Evolutionary conservation across 164 flowering plant genomes (phyloP), one percentile per base, ranked within the genome.

Genomic region (Umbellularia californica): DNA sequence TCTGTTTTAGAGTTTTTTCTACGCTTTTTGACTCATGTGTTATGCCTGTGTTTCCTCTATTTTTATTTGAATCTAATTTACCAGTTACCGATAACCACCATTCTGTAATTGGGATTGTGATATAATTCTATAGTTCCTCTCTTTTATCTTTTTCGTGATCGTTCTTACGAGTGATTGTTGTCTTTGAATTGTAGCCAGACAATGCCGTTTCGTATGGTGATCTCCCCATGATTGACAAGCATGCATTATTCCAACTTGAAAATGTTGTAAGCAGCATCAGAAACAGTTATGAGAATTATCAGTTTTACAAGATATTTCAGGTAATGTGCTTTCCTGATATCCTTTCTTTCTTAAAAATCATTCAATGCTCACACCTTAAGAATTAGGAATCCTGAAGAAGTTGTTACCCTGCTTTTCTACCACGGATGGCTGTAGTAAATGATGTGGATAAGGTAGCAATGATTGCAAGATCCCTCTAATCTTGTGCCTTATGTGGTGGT

Each of bases 261-360:
- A 89, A 81, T 85, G 90, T 92, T 65, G 95, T 89, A 74, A 95
- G 79, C 67, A 90, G 77, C 83, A 88, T 91, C 64, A 84, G 70
- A 77, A 93, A 89, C 74, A 81, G 90, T 70, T 95, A 95, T 70
- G 96, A 93, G 47, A 89, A 77, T 79, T 93, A 93, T 77, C 98
- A 93, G 78, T 95, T 95, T 79, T 95, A 87, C 85, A 93, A 90
- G 83, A 92, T 93, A 74, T 93, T 90, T 81, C 98, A 95, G 97
- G 99, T 92, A 81, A 12, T 35, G 27, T 50, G 19, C 75, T 58
- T 72, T 78, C 35, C 17, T 74, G 27, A 58, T 50, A 10, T 17
- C 35, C 35, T 65, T 22, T 47, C 35, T 67, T 65, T 20, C 24
- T 65, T 25, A 60, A 19, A 17, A 23, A 60, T 20, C 68, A 2